Conservation (phyloP, 345 rosid species). For the Eucalyptus sideroxylon region DNA sequence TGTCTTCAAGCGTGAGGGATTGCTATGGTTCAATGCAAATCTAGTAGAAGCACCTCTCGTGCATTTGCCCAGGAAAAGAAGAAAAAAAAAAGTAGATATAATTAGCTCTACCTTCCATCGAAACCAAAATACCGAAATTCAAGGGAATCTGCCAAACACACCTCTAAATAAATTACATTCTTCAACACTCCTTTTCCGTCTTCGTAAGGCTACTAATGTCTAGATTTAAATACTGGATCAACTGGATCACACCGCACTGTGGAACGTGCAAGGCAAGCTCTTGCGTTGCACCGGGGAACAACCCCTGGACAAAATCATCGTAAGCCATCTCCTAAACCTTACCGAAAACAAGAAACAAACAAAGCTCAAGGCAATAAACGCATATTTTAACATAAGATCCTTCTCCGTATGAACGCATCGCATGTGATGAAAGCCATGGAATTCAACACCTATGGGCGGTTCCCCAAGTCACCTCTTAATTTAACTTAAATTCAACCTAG, state of each 20-base stretch:
- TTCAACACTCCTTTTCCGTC: background rate
- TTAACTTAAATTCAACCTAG: background rate
- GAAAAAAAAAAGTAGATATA: background rate
- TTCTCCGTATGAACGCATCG: background rate
- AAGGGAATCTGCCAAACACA: background rate
- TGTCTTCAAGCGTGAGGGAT: background rate
- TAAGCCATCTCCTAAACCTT: background rate
- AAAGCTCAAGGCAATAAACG: background rate
- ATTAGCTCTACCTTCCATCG: background rate
- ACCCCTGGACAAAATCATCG: slow-evolving; percentile 3
- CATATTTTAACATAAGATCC: background rate
- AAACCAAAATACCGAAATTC: background rate
- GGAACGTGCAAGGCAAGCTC: background rate
- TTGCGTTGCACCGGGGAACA: slow-evolving; percentile 6
- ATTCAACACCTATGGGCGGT: background rate
- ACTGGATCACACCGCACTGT: background rate
- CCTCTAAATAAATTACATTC: background rate
- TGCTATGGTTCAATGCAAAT: background rate
- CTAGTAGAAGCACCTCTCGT: background rate
- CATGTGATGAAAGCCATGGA: background rate
- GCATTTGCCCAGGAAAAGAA: background rate
- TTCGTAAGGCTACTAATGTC: background rate
- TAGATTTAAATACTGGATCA: background rate
- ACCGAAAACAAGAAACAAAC: background rate
- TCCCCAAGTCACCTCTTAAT: background rate